Base-by-base conservation (phyloP, 148 eudicot species). In the Rheum nobile region DNA sequence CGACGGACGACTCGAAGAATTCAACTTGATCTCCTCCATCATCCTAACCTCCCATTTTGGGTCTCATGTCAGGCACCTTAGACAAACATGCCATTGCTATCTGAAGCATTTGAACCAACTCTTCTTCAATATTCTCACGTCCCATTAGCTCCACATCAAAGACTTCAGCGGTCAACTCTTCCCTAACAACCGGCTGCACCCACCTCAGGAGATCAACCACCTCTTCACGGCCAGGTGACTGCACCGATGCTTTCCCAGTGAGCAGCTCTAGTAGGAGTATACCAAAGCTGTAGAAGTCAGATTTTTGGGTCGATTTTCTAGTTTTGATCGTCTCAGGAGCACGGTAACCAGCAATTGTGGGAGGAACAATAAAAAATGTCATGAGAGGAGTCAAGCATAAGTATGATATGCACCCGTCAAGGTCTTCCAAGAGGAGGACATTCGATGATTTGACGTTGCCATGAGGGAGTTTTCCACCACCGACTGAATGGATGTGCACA, bases 81-180 rank as follows among this genome's bases (percentile, higher is more conserved):
- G 88, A 83, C 35, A 94, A 93, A 70, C 98, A 94, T 3, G 96
- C 85, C 96, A 94, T 88, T 44, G 95, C n/a, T n/a, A n/a, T n/a
- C n/a, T n/a, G n/a, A n/a, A n/a, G n/a, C n/a, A n/a, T n/a, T n/a
- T n/a, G n/a, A n/a, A n/a, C n/a, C n/a, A n/a, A n/a, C n/a, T n/a
- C n/a, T n/a, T n/a, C n/a, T n/a, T n/a, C n/a, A n/a, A 87, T 81
- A 73, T 91, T 88, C 19, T 80, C 88, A 77, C 85, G 83, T 80
- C 76, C 86, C 79, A 89, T 84, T 57, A 94, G 81, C 76, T 88
- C 93, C 13, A 80, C 84, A 63, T 94, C 98, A 43, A 94, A 94
- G 17, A 91, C 97, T 83, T 91, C 98, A 8, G 97, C 96, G 0
- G 98, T 91, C 98, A 97, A 93, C 75, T 93, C 98, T 74, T 93